Percentiles rank a stretch among this genome's conserved stretches.
Conservation (phyloP, 2,329 filamentous ascomycete species). For the Colletotrichum echinochloae region DNA sequence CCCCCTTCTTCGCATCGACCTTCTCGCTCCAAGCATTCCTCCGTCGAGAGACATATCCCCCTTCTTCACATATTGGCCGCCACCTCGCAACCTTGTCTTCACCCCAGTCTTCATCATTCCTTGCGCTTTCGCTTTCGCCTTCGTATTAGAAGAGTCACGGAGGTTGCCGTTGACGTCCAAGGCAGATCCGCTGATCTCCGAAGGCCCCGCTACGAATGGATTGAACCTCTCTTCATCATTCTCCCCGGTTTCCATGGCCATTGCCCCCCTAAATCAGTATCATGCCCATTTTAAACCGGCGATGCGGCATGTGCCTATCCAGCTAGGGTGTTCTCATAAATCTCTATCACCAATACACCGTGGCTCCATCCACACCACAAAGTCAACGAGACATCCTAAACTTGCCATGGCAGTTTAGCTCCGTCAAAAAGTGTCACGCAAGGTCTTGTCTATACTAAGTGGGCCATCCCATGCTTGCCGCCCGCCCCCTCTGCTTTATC, state of each 20-base stretch:
- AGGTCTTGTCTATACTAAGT: neutral
- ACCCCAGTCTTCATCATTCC: slow-evolving; percentile 10
- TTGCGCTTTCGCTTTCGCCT: slow-evolving; percentile 16
- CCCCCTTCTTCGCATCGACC: slow-evolving; percentile 1
- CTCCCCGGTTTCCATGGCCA: neutral
- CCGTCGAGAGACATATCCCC: neutral
- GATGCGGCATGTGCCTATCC: slow-evolving; percentile 31
- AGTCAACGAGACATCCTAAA: slow-evolving; percentile 12
- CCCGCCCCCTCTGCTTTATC: neutral
- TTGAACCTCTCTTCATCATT: neutral
- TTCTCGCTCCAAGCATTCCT: slow-evolving; percentile 4
- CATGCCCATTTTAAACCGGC: slow-evolving; percentile 6
- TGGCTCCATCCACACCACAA: slow-evolving; percentile 19
- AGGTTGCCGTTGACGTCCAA: slow-evolving; percentile 10
- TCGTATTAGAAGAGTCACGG: neutral
- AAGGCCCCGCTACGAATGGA: slow-evolving; percentile 11
- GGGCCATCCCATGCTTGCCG: slow-evolving; percentile 19
- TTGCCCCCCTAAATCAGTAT: neutral
- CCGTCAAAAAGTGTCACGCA: slow-evolving; percentile 25
- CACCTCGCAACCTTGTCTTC: slow-evolving; percentile 12
- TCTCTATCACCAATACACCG: slow-evolving; percentile 11
- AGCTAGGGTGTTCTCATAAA: slow-evolving; percentile 1
- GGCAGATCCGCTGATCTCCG: slow-evolving; percentile 37
- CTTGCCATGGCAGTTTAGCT: neutral
- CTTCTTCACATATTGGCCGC: neutral